Conservation (phyloP, 768 basidiomycete genomes). For the Psilocybe cyanescens region DNA sequence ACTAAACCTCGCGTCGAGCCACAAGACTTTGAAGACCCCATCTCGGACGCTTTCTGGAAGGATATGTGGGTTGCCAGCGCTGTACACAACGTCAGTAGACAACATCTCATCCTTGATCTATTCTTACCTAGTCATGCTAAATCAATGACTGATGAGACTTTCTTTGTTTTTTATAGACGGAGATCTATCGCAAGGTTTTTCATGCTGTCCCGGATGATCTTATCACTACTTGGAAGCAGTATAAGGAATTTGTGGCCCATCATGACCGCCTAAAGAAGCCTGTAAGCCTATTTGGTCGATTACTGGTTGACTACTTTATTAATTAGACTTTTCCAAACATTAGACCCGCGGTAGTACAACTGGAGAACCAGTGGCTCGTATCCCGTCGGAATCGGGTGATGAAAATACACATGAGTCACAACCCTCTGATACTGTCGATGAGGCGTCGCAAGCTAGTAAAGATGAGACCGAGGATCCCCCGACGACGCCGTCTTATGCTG, state of each 20-base stretch:
- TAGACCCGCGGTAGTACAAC: slow-evolving; percentile 47
- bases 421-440: slow-evolving; percentile 29
- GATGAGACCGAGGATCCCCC: slow-evolving; percentile 34
- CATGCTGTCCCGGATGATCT: slow-evolving; percentile 91
- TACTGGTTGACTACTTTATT: slow-evolving; percentile 6
- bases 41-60: slow-evolving; percentile 88
- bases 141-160: slow-evolving; percentile 14
- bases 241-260: slow-evolving; percentile 78
- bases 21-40: slow-evolving; percentile 85
- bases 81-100: slow-evolving; percentile 76
- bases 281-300: slow-evolving; percentile 40
- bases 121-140: slow-evolving; percentile 17
- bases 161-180: slow-evolving; percentile 60
- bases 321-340: slow-evolving; percentile 9
- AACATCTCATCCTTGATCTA: slow-evolving; percentile 5
- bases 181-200: slow-evolving; percentile 95
- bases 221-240: slow-evolving; percentile 95
- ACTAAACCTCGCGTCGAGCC: slow-evolving; percentile 75
- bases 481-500: slow-evolving; percentile 24
- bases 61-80: slow-evolving; percentile 88
- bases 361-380: slow-evolving; percentile 51
- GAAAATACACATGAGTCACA: slow-evolving; percentile 33
- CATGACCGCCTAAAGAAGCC: slow-evolving; percentile 77
- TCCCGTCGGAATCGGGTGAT: slow-evolving; percentile 63
- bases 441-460: slow-evolving; percentile 32